Evolutionary conservation across 2,329 filamentous ascomycete genomes (phyloP).

Genomic region (Magnaporthiopsis poae): DNA sequence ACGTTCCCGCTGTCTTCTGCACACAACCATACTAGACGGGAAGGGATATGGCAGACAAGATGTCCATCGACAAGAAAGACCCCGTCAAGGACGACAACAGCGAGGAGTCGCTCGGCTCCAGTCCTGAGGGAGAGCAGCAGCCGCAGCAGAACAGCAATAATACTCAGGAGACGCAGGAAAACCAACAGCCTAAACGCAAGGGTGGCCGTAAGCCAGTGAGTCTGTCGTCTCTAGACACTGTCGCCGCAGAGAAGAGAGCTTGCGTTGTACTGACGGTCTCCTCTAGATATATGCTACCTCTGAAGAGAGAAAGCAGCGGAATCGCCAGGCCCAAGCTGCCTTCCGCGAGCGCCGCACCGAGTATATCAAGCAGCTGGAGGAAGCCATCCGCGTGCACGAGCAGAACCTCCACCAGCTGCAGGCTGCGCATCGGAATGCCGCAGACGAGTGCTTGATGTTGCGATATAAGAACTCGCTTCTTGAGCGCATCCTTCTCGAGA

Average conservation of each 20-base stretch:
- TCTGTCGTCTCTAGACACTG: constrained; percentile 10
- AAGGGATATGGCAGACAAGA: constrained; percentile 54
- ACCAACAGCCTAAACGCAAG: constrained; percentile 78
- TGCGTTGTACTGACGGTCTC: neutral
- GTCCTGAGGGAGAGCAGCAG: constrained; percentile 43
- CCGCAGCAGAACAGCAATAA: constrained; percentile 22
- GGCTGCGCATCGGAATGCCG: constrained; percentile 84
- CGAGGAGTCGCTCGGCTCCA: constrained; percentile 52
- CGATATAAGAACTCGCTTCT: constrained; percentile 96
- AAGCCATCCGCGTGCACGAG: constrained; percentile 94
- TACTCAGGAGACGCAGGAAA: constrained; percentile 33
- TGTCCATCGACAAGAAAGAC: constrained; percentile 57
- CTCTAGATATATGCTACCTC: constrained; percentile 91
- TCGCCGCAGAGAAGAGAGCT: neutral
- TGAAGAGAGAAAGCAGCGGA: constrained; percentile 94
- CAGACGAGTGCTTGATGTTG: constrained; percentile 95
- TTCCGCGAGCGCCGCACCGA: constrained; percentile 94
- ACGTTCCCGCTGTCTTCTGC: neutral
- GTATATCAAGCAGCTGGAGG: constrained; percentile 98
- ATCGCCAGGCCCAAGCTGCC: constrained; percentile 91
- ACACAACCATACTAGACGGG: constrained; percentile 20
- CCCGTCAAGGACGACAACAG: constrained; percentile 44
- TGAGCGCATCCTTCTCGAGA: constrained; percentile 89
- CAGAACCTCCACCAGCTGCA: constrained; percentile 86
- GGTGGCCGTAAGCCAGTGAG: constrained; percentile 91